These are phyloP conservation scores for Gypsophila paniculata DNA, from an alignment of 179 eudicot genomes.

Conservation along the genomic window DNA sequence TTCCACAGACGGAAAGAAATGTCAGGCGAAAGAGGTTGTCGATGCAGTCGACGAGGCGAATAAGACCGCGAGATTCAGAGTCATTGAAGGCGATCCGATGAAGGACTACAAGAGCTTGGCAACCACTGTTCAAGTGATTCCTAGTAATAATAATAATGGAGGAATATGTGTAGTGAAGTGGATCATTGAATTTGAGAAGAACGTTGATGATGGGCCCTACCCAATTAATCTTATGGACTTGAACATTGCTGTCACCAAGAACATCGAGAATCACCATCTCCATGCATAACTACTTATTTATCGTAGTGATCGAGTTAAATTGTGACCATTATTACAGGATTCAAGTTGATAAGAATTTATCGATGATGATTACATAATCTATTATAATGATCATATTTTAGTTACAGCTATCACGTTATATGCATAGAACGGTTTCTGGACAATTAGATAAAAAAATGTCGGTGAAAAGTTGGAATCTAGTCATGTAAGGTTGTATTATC, in stretches of 20 bases:
- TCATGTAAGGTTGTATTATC: no score
- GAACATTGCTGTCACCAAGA: background rate
- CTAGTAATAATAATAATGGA: background rate
- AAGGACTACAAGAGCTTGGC: background rate
- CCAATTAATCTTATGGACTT: background rate
- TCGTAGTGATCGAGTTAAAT: no score
- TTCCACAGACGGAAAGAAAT: background rate
- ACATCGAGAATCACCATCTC: conserved; percentile 2
- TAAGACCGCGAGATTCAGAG: background rate
- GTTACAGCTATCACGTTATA: no score
- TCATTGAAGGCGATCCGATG: background rate
- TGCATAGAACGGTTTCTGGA: no score
- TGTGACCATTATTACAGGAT: no score
- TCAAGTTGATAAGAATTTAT: no score
- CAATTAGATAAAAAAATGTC: no score
- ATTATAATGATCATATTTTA: no score
- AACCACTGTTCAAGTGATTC: background rate
- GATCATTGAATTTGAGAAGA: conserved; percentile 7
- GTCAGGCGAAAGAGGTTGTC: background rate
- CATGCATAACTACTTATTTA: no score
- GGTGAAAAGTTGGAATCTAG: no score
- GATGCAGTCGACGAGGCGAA: background rate
- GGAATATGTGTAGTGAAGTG: background rate
- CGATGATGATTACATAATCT: no score
- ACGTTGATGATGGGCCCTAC: background rate